Evolutionary conservation across 202 grass and related monocot species (phyloP).

Genomic region (Panicum virgatum): DNA sequence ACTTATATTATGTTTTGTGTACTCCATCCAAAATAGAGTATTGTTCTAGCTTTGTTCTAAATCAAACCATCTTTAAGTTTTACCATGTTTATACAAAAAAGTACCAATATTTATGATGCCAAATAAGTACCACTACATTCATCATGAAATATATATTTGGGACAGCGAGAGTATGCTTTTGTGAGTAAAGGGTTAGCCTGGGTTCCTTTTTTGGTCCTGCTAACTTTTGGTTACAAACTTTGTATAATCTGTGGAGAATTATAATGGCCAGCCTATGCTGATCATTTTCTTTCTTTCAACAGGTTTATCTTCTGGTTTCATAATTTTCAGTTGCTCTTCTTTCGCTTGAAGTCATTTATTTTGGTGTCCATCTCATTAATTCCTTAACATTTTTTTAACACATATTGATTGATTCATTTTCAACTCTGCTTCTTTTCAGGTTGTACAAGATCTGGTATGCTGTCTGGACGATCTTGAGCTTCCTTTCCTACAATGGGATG

Average conservation of each 20-base stretch:
- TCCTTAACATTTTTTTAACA: constrained; percentile 17
- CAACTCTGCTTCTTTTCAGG: constrained; percentile 50
- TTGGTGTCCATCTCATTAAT: background rate
- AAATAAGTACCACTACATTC: background rate
- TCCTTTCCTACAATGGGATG: constrained; percentile 83
- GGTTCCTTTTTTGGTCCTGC: constrained; percentile 9
- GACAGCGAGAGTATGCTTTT: background rate
- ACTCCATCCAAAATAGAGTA: background rate
- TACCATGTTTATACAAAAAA: background rate
- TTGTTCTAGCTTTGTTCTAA: background rate
- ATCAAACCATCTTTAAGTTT: background rate
- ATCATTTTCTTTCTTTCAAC: constrained; percentile 20
- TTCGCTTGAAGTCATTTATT: background rate
- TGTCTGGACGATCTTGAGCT: constrained; percentile 65
- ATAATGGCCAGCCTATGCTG: background rate
- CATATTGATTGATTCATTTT: background rate
- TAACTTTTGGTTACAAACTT: background rate
- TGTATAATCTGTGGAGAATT: background rate
- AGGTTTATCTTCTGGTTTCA: constrained; percentile 20
- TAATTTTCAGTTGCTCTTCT: background rate
- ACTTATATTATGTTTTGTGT: constrained; percentile 2
- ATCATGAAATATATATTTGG: background rate
- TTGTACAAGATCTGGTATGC: constrained; percentile 58
- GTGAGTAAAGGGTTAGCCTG: background rate
- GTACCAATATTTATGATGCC: background rate